Base-by-base conservation (phyloP, 2,329 filamentous ascomycete genomes). In the Colletotrichum sp. region DNA sequence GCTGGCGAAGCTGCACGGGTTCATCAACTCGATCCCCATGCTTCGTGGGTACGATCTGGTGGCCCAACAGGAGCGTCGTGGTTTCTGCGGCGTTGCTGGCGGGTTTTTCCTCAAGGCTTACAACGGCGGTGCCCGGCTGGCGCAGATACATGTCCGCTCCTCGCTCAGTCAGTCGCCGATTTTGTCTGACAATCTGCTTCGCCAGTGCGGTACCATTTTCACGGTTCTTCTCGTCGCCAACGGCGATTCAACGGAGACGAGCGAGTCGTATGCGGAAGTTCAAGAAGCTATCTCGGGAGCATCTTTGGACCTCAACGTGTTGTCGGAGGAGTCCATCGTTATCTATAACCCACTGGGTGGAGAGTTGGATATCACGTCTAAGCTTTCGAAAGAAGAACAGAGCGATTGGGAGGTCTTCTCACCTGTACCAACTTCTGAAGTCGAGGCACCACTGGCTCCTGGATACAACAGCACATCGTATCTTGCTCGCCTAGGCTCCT, bases 321-420 rank as follows among this genome's bases (percentile, higher is more conserved):
- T 58, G 55, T 26, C 55, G 1, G 55, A 9, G 8, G 55, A 58
- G 28, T 58, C 24, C 9, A 58, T 58, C 8, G 15, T 58, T 8
- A 5, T 58, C 55, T 58, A 58, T 0, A 0, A 28, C 18, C 15
- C 15, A 26, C 24, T 5, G 15, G 26, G 8, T 12, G 55, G 3
- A 58, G 55, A 58, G 4, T 26, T 2, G 24, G 0, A 28, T 1
- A 26, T 1, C 1, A 16, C 8, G 5, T 4, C 1, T 2, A 10
- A 58, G 15, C 55, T 58, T 13, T 58, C 55, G 26, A 18, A 18
- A 26, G 52, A 26, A 26, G 55, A 58, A 58, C 55, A 58, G 55
- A 10, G 26, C 55, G 3, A 58, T 1, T 18, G 24, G 55, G 55
- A 58, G 5, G 0, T 58, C 21, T 58, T 58, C 55, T 58, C 55